Evolutionary conservation across 108 stramenopile species (phyloP).

Genomic region (Stephanodiscus minutulus): DNA sequence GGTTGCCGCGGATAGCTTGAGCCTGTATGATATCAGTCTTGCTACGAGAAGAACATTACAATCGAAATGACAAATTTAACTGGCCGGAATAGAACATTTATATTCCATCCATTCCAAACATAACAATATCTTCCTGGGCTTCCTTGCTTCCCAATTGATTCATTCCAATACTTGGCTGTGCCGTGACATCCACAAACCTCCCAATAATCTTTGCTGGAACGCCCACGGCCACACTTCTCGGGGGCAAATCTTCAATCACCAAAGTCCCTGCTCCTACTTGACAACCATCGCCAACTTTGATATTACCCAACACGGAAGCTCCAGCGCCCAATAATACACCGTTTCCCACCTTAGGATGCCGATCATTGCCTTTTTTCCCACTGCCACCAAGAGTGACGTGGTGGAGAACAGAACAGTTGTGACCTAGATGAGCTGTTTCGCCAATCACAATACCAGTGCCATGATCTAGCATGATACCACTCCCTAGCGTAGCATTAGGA

Average conservation of each 20-base stretch:
- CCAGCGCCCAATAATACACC: constrained; percentile 86
- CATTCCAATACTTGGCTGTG: constrained; percentile 69
- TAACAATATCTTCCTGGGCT: constrained; percentile 39
- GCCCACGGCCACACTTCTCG: constrained; percentile 50
- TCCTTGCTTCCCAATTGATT: constrained; percentile 65
- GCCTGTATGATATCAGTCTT: too few species aligned
- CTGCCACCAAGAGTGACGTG: constrained; percentile 86
- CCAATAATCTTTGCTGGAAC: constrained; percentile 76
- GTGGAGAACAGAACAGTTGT: constrained; percentile 86
- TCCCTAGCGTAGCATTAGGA: constrained; percentile 76
- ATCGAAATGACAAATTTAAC: too few species aligned
- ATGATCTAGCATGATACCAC: constrained; percentile 82
- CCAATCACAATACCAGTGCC: constrained; percentile 91
- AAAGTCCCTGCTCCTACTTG: constrained; percentile 81
- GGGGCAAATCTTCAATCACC: constrained; percentile 75
- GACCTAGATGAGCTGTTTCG: constrained; percentile 80
- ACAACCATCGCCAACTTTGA: constrained; percentile 70
- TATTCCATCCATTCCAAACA: constrained; percentile 64
- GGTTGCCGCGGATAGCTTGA: too few species aligned
- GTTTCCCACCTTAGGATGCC: constrained; percentile 87
- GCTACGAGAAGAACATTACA: too few species aligned
- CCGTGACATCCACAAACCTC: constrained; percentile 65
- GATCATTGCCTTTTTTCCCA: constrained; percentile 80
- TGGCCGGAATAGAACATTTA: too few species aligned
- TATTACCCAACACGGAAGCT: constrained; percentile 79